Evolutionary conservation across 2,329 filamentous ascomycete genomes (phyloP).

Genomic region (Talaromyces rugulosus): DNA sequence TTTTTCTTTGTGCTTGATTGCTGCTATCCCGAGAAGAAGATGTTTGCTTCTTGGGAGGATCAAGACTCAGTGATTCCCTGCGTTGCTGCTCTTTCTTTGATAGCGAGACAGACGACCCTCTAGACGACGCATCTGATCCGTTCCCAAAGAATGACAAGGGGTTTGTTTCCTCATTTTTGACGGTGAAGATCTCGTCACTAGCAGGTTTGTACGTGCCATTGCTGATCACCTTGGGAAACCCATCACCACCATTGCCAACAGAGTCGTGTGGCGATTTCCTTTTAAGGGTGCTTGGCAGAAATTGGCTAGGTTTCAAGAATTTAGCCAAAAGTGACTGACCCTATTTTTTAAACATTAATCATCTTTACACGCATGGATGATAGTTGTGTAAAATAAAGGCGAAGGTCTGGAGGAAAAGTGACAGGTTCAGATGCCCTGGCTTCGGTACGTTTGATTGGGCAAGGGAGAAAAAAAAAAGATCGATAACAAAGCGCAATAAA

Average conservation of each 20-base stretch:
- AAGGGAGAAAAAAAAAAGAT: background rate
- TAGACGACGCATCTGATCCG: background rate
- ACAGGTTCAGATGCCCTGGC: background rate
- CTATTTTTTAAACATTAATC: background rate
- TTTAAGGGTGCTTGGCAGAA: conserved; percentile 3
- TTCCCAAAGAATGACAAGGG: background rate
- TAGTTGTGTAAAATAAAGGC: too few species aligned
- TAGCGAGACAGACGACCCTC: background rate
- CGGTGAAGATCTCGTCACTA: background rate
- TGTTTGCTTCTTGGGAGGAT: background rate
- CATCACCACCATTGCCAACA: background rate
- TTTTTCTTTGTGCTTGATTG: background rate
- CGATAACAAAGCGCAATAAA: background rate
- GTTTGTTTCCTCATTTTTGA: background rate
- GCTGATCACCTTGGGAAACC: background rate
- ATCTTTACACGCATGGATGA: background rate
- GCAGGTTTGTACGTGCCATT: background rate
- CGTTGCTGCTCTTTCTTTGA: background rate
- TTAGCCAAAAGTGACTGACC: background rate
- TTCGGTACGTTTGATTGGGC: background rate
- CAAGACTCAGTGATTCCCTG: background rate
- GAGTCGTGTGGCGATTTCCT: conserved; percentile 5
- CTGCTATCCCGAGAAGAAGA: background rate
- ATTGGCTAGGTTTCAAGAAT: background rate
- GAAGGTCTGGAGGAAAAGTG: too few species aligned